Conservation (phyloP, 345 rosid genomes). For the Syzygium aromaticum region DNA sequence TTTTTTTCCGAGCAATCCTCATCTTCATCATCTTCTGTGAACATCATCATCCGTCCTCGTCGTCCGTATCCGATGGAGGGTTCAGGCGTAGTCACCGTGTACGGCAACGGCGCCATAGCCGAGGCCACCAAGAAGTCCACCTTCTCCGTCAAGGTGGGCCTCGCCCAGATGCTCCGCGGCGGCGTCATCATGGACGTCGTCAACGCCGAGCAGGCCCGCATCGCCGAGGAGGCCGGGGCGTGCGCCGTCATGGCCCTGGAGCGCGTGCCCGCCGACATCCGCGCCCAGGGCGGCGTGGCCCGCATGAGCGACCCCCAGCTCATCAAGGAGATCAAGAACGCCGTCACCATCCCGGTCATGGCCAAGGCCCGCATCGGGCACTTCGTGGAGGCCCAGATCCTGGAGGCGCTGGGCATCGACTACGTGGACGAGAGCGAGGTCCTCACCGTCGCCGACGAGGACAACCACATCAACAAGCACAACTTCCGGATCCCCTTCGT, state of each 20-base stretch:
- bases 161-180: conserved; percentile 36
- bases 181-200: conserved; percentile 39
- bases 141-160: conserved; percentile 31
- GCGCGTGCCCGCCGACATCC: conserved; percentile 34
- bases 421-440: conserved; percentile 37
- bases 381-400: conserved; percentile 34
- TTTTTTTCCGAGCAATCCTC: neutral
- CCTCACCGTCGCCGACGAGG: conserved; percentile 22
- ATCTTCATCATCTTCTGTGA: neutral
- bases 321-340: conserved; percentile 25
- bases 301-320: conserved; percentile 33
- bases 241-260: conserved; percentile 40
- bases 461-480: conserved; percentile 32
- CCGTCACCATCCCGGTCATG: conserved; percentile 36
- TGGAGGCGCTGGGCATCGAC: conserved; percentile 28
- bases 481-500: conserved; percentile 33
- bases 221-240: conserved; percentile 37
- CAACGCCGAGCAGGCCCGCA: conserved; percentile 28
- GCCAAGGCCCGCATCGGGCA: conserved; percentile 40
- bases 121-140: conserved; percentile 25
- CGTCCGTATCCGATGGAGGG: conserved; percentile 17
- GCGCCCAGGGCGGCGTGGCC: conserved; percentile 32
- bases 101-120: conserved; percentile 32
- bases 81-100: conserved; percentile 27
- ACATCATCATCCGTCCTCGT: neutral